A percentile compares a stretch with the other conserved stretches of the same genome.
These are phyloP conservation scores for Ceriops decandra DNA, from an alignment of 345 rosid species.

Conservation along the genomic window DNA sequence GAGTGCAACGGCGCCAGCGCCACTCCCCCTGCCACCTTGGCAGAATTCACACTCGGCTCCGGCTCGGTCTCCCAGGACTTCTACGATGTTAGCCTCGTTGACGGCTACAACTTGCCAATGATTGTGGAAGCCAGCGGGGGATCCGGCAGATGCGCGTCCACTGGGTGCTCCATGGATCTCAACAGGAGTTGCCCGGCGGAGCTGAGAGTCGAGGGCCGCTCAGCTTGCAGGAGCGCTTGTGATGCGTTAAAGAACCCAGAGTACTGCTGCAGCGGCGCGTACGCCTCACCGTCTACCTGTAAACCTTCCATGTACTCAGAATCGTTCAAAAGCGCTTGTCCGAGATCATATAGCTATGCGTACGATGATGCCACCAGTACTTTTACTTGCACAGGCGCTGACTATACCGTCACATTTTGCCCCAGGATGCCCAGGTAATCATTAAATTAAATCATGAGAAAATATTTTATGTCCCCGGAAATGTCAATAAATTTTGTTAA, in stretches of 20 bases:
- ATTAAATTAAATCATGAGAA: too few relatives aligned
- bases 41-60: slow-evolving; percentile 30
- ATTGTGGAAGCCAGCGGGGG: slow-evolving; percentile 20
- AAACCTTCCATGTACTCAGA: slow-evolving; percentile 24
- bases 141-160: slow-evolving; percentile 19
- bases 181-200: slow-evolving; percentile 24
- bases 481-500: too few relatives aligned
- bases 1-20: slow-evolving; percentile 25
- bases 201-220: slow-evolving; percentile 20
- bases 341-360: slow-evolving; percentile 25
- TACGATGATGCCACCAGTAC: slow-evolving; percentile 27
- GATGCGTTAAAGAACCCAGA: slow-evolving; percentile 25
- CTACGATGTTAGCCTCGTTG: slow-evolving; percentile 30
- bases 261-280: slow-evolving; percentile 28
- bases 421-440: slow-evolving; percentile 13
- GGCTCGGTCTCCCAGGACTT: slow-evolving; percentile 23
- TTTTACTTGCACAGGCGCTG: slow-evolving; percentile 26
- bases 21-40: slow-evolving; percentile 24
- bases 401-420: slow-evolving; percentile 29
- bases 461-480: too few relatives aligned
- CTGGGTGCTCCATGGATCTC: slow-evolving; percentile 22
- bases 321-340: slow-evolving; percentile 27
- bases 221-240: slow-evolving; percentile 25
- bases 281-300: slow-evolving; percentile 18
- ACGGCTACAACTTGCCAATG: slow-evolving; percentile 27